Evolutionary conservation across 1,139 yeast genomes (phyloP).

Genomic region (Suhomyces anneliseae): DNA sequence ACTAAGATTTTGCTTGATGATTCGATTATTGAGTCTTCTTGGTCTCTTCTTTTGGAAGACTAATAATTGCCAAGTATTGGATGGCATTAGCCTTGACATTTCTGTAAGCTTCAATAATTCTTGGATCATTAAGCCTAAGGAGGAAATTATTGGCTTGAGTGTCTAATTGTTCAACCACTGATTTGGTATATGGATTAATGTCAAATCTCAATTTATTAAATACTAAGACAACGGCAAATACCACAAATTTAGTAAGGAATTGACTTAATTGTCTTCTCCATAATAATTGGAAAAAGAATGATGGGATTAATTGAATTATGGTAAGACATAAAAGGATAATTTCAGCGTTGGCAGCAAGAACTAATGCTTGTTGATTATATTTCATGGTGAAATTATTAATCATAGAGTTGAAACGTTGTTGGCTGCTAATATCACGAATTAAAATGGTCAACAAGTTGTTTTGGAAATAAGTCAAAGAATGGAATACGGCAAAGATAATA

Average conservation of each 20-base stretch:
- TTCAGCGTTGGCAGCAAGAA: conserved; percentile 50
- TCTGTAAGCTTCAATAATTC: conserved; percentile 9
- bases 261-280: conserved; percentile 18
- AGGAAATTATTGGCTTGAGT: conserved; percentile 28
- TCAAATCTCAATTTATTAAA: conserved; percentile 49
- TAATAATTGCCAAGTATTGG: conserved; percentile 11
- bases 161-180: conserved; percentile 43
- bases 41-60: conserved; percentile 9
- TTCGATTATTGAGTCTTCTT: conserved; percentile 5
- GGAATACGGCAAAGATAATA: conserved; percentile 58
- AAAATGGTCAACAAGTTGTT: conserved; percentile 16
- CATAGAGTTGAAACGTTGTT: conserved; percentile 16
- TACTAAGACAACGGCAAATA: conserved; percentile 32
- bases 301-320: conserved; percentile 23
- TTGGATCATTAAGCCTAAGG: conserved; percentile 18
- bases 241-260: conserved; percentile 19
- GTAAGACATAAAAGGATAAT: conserved; percentile 30
- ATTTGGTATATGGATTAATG: conserved; percentile 42
- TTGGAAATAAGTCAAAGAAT: conserved; percentile 52
- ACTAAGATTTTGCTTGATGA: no score
- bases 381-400: conserved; percentile 38
- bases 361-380: conserved; percentile 47
- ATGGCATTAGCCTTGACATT: conserved; percentile 8
- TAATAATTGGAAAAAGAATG: conserved; percentile 18
- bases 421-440: conserved; percentile 13